These are phyloP conservation scores for Alternaria dauci DNA, from an alignment of 2,329 filamentous ascomycete species.

Conservation along the genomic window DNA sequence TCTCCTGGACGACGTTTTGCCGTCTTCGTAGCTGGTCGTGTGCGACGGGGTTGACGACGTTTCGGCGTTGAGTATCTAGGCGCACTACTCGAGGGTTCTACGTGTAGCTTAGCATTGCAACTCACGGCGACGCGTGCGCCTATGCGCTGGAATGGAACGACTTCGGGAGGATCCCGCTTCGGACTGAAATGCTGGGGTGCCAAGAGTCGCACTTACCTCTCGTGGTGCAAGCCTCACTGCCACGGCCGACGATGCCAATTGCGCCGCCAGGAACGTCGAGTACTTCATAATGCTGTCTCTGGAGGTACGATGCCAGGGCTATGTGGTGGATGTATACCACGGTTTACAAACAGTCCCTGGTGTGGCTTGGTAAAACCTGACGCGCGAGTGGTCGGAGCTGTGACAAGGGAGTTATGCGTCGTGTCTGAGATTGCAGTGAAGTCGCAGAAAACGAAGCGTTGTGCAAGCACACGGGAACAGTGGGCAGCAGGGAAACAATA, in stretches of 20 bases:
- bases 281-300: constrained; percentile 38
- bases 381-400: constrained; percentile 23
- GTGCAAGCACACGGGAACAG: neutral
- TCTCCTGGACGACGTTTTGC: constrained; percentile 54
- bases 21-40: constrained; percentile 58
- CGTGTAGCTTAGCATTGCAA: constrained; percentile 19
- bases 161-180: constrained; percentile 28
- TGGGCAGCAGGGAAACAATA: constrained; percentile 8
- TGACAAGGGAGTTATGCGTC: constrained; percentile 1
- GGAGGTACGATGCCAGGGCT: neutral
- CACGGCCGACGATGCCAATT: constrained; percentile 39
- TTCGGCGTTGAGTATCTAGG: constrained; percentile 60
- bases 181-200: constrained; percentile 23
- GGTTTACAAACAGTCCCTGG: neutral
- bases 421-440: constrained; percentile 4
- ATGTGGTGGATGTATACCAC: constrained; percentile 19
- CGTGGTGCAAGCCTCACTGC: constrained; percentile 43
- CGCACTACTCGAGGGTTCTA: constrained; percentile 57
- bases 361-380: constrained; percentile 20
- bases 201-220: constrained; percentile 46
- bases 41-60: constrained; percentile 55
- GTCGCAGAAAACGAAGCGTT: constrained; percentile 3
- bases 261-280: constrained; percentile 38
- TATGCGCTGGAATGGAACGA: neutral
- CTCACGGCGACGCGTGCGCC: neutral